Base-by-base conservation (phyloP, 495 filamentous ascomycete species). In the Penicillium coprophilum region DNA sequence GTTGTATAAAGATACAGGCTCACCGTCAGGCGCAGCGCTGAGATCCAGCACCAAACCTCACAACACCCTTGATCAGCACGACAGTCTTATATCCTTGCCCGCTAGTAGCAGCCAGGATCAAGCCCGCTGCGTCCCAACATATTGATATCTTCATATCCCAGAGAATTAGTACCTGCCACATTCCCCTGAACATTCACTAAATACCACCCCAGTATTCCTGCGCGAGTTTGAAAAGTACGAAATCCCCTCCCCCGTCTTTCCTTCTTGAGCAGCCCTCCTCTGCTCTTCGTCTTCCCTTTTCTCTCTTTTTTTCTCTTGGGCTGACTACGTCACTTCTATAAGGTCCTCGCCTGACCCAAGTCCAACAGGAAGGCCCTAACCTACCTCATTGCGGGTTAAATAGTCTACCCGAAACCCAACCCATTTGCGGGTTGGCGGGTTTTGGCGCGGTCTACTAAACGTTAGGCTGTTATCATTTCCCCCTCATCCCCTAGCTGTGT, bases 1-100 rank as follows among this genome's bases (percentile, higher is more conserved):
- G 32, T 38, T 62, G 40, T 54, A 62, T 62, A 62, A 58, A 62
- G 51, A 62, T 56, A 56, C 52, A 53, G 41, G 41, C 50, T 58
- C 38, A 38, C 46, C 43, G 44, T 17, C 46, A 59, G 50, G 49
- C 45, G 43, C 57, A 57, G 49, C 41, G 32, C 44, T 54, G 17
- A 28, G 17, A 53, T 56, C 49, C 36, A 61, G 31, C 44, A 53
- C 56, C 17, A 43, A 48, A 41, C 27, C 30, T 53, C 23, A 44
- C 55, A 47, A 52, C 48, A 17, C 28, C 39, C 38, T 28, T 39
- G 2, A 17, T 53, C 17, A 48, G 49, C 32, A 54, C 43, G 39
- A 30, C 41, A 53, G 48, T 40, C 39, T 24, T 44, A 44, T 44
- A 28, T 58, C 10, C 31, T 52, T 57, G 27, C 46, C 56, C 20